Evolutionary conservation across 106 monocot genomes (phyloP).

Genomic region (Agapanthus africanus): DNA sequence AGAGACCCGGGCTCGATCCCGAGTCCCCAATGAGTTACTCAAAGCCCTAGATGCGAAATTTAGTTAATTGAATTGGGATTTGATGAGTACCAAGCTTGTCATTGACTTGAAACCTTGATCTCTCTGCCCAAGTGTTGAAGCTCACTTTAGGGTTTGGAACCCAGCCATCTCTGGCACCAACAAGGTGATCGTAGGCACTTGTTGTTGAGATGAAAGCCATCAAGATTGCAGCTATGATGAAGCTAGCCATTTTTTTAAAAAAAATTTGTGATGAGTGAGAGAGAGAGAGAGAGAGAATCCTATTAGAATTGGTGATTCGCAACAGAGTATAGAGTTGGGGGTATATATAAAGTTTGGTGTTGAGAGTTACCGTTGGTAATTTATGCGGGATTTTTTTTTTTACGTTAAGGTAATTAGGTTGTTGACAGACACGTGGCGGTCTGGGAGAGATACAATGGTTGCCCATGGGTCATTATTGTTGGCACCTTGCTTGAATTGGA

Average conservation of each 20-base stretch:
- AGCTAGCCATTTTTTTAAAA: neutral
- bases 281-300: neutral
- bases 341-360: neutral
- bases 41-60: too few species aligned
- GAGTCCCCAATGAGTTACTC: too few species aligned
- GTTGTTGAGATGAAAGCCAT: neutral
- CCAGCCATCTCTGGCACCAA: conserved; percentile 33
- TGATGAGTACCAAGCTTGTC: conserved; percentile 59
- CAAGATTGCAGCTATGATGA: neutral
- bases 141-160: conserved; percentile 26
- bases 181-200: conserved; percentile 29
- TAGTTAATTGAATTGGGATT: too few species aligned
- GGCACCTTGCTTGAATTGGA: too few species aligned
- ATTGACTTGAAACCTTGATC: conserved; percentile 40
- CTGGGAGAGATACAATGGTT: neutral
- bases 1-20: too few species aligned
- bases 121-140: conserved; percentile 36
- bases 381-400: neutral
- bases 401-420: neutral
- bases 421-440: neutral
- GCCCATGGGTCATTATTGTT: neutral
- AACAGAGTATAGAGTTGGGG: neutral
- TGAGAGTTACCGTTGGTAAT: conserved; percentile 6
- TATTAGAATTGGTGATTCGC: neutral
- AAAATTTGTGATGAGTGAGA: too few species aligned